Conservation (phyloP, 164 flowering plant species). For the grape (Vitis vinifera) region ASM3070453v1 NC_081809.1:4173001-4173500, state of each 20-base stretch:
- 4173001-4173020: background rate
- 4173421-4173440: too few relatives aligned
- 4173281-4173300: constrained; percentile 70
- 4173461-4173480: background rate
- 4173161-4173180: constrained; percentile 57
- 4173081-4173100: constrained; percentile 60
- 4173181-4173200: constrained; percentile 72
- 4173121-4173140: constrained; percentile 52
- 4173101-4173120: constrained; percentile 62
- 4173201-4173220: constrained; percentile 90
- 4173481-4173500: background rate
- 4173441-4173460: too few relatives aligned
- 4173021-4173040: background rate
- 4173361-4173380: too few relatives aligned
- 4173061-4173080: constrained; percentile 51
- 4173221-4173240: constrained; percentile 92
- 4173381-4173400: background rate
- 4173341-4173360: background rate
- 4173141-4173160: constrained; percentile 55
- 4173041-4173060: constrained; percentile 59
- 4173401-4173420: background rate
- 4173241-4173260: constrained; percentile 87
- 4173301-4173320: constrained; percentile 25
- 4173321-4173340: constrained; percentile 17
- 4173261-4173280: constrained; percentile 66